phyloP scores from a whole-genome alignment of 495 filamentous ascomycete species.

The Neurospora sp. region DNA sequence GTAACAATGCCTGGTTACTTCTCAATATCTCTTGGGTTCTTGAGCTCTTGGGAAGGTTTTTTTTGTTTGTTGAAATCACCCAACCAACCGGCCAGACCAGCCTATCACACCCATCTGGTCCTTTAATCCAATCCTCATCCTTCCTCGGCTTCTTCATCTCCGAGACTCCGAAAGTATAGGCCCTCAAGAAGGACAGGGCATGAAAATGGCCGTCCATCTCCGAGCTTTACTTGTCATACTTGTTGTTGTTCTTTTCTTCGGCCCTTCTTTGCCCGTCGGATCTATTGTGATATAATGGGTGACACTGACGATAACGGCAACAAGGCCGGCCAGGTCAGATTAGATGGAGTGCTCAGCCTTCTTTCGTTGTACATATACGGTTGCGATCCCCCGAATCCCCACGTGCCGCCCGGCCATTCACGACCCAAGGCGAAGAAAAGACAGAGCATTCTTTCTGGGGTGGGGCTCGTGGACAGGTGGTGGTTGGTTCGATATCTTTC shows the following conservation, averaged over 20 bases:
- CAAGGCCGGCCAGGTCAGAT: slow-evolving; percentile 6
- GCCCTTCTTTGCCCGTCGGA: neutral
- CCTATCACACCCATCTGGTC: neutral
- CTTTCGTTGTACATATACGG: neutral
- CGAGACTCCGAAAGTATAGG: neutral
- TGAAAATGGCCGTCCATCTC: neutral
- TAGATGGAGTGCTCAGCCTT: neutral
- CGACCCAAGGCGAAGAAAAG: neutral
- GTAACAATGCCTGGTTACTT: neutral
- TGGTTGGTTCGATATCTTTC: neutral
- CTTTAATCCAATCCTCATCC: neutral
- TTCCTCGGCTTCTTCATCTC: neutral
- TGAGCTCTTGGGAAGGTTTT: no score
- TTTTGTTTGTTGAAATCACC: neutral
- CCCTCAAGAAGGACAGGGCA: neutral
- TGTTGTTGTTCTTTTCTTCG: neutral
- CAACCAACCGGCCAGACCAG: neutral
- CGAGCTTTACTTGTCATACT: neutral
- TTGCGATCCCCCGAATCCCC: neutral
- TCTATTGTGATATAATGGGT: neutral
- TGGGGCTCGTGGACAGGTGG: neutral
- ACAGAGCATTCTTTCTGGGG: neutral
- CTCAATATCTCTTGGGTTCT: neutral
- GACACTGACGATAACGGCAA: neutral
- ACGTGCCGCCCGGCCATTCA: neutral